Evolutionary conservation across 2,329 filamentous ascomycete species (phyloP), one percentile per base, ranked within the genome.

Genomic region (Sporothrix euskadiensis): DNA sequence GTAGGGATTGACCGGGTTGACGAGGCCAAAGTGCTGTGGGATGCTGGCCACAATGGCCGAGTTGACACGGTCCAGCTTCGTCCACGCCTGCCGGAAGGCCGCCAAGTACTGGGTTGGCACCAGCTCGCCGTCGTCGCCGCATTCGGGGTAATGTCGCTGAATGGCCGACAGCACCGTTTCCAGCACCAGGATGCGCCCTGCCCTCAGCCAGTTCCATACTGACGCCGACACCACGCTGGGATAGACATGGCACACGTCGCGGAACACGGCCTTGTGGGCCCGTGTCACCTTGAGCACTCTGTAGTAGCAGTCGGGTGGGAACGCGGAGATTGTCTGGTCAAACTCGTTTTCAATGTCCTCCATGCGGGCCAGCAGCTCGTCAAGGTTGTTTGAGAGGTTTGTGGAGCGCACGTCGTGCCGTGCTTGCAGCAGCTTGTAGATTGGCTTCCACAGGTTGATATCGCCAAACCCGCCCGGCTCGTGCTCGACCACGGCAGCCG

Each of bases 1-100:
- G 59, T 77, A 78, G 22, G 81, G 79, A 74, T 83, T 82, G 68
- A 78, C 79, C 12, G 83, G 81, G 73, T 80, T 83, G 65, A 87
- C 80, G n/a, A 86, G 79, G 44, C 84, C 85, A 59, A 86, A 84
- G 75, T 86, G 83, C 76, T 87, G 85, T 0, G 85, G 85, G 1
- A 86, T 82, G 70, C 82, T 86, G 61, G 84, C 84, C 56, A 83
- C 79, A 65, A 86, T 82, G 39, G 82, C 82, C 59, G 82, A 79
- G 71, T 82, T 80, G 35, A 86, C 79, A 69, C 80, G 80, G 69
- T 81, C 79, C 41, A 86, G 79, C 72, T 82, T 81, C 4, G 80
- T 79, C 73, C 79, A 83, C 26, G 83, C 81, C 22, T 83, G 78
- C 39, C 80, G 79, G 69, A 81, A 77, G 41, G 80, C 81, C 30